Evolutionary conservation across 305 asterid species (phyloP), one percentile per base, ranked within the genome.

Genomic region (Nicotiana rustica): DNA sequence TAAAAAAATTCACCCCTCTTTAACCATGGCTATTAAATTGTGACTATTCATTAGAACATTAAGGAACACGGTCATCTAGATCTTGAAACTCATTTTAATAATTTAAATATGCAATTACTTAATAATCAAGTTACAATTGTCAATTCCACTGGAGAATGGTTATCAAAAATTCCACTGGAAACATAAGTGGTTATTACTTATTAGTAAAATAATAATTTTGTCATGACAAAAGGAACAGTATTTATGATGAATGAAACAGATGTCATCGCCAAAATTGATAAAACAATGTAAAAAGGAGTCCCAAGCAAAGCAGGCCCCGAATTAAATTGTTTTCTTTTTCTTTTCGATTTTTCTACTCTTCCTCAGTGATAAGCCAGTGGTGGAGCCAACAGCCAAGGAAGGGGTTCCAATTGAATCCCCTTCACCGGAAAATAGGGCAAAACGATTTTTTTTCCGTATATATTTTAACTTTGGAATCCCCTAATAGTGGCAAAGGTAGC

Each of bases 1-100:
- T 69, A 4, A 66, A 82, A 33, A 18, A 62, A 41, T 18, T 14
- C 55, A 38, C 44, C 78, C 38, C 78, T 71, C 62, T 33, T 6
- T 12, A 21, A 25, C 17, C 79, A 36, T 21, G 71, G 62, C 14
- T 36, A 76, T 73, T 15, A 25, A 14, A 73, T 6, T 49, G 19
- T 29, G 79, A 49, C 79, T 25, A 14, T 10, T 25, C 79, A 49
- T 73, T 21, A 49, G 41, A 73, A 73, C 10, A 35, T 17, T 73
- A 73, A 21, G 5, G 62, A 35, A 49, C 15, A 47, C 2, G 25
- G 14, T 14, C 14, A 6, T 44, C 59, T 5, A 10, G 36, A 41
- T 41, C 49, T 18, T 10, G 2, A 41, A 10, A 41, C n/a, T 41
- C 14, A 1, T 7, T 38, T 38, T n/a, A 10, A 38, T 9, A 35